These are phyloP conservation scores for Digitaria exilis DNA, from an alignment of 202 grass and related monocot genomes.

Conservation along the genomic window DNA sequence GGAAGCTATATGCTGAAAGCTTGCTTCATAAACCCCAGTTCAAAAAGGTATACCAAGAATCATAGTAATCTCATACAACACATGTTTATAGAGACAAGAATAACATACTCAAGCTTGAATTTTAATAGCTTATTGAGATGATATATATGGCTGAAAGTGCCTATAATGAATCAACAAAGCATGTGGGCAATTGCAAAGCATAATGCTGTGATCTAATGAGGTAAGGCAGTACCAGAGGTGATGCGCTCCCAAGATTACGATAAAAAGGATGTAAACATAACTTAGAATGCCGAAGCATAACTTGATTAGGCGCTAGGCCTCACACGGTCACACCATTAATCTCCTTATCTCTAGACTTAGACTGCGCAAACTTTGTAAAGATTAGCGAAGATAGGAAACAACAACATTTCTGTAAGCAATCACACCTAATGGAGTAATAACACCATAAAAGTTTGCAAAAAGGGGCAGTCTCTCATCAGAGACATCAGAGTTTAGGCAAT, in stretches of 20 bases:
- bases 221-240: background rate
- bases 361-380: background rate
- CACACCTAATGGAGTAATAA: background rate
- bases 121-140: background rate
- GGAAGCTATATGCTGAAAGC: background rate
- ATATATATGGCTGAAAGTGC: conserved; percentile 3
- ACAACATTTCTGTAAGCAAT: background rate
- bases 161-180: background rate
- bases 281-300: background rate
- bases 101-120: background rate
- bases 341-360: background rate
- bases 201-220: background rate
- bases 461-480: background rate
- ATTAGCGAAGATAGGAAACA: background rate
- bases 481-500: too few relatives aligned
- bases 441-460: background rate
- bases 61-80: too few relatives aligned
- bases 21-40: background rate
- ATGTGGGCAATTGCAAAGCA: background rate
- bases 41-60: background rate
- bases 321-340: background rate
- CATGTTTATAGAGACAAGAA: too few relatives aligned
- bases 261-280: background rate
- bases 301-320: background rate
- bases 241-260: background rate